Conservation (phyloP, 768 basidiomycete genomes). For the Clitopilus passeckerianus region DNA sequence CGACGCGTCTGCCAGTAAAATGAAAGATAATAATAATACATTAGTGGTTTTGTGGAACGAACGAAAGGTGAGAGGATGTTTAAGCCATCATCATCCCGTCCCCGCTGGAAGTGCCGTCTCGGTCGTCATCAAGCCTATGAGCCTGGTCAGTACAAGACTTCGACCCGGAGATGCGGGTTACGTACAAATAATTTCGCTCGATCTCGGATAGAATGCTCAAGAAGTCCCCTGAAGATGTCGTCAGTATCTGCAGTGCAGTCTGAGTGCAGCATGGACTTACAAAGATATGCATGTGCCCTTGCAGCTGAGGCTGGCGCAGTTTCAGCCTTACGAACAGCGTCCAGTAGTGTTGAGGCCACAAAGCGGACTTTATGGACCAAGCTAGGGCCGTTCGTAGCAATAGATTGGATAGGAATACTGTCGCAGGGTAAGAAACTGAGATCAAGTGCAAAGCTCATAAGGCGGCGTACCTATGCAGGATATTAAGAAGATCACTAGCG, state of each 20-base stretch:
- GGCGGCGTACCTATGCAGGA: constrained; percentile 64
- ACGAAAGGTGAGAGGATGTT: not conserved
- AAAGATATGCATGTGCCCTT: constrained; percentile 82
- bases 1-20: not conserved
- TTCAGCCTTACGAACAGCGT: constrained; percentile 78
- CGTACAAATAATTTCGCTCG: constrained; percentile 82
- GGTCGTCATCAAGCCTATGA: constrained; percentile 61
- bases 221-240: constrained; percentile 75
- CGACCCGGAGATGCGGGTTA: constrained; percentile 11
- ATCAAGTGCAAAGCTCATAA: not conserved
- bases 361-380: constrained; percentile 91
- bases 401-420: constrained; percentile 90
- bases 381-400: constrained; percentile 84
- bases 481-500: constrained; percentile 80
- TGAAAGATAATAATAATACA: not conserved
- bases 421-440: constrained; percentile 1
- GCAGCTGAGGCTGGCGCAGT: constrained; percentile 77
- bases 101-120: constrained; percentile 56
- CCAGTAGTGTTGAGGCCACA: constrained; percentile 85
- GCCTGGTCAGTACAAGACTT: constrained; percentile 8
- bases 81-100: constrained; percentile 43
- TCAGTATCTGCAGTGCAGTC: not conserved
- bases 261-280: constrained; percentile 35
- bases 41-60: not conserved
- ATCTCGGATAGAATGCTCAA: constrained; percentile 88